phyloP scores from a whole-genome alignment of 208 protist species.

The Cochliopodium minus region DNA sequence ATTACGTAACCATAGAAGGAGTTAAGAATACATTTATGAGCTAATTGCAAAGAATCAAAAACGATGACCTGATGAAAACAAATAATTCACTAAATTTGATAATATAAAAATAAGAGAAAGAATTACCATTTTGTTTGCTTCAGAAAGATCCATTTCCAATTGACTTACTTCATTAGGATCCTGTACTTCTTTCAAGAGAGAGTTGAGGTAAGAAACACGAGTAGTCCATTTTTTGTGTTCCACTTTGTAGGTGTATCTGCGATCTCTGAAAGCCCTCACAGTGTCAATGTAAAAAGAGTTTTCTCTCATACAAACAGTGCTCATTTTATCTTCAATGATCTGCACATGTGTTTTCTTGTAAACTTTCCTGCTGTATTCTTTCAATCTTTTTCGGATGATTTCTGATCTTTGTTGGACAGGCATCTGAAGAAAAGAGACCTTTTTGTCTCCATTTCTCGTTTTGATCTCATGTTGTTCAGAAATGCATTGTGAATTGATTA shows the following conservation, averaged over 20 bases:
- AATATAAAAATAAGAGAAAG: no score
- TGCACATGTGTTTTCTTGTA: conserved; percentile 90
- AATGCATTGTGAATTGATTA: conserved; percentile 81
- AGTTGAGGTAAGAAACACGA: conserved; percentile 57
- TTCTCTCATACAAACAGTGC: conserved; percentile 96
- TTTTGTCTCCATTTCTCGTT: conserved; percentile 8
- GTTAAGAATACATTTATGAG: conserved; percentile 99
- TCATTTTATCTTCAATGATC: conserved; percentile 30
- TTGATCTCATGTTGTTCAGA: conserved; percentile 73
- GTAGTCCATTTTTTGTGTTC: conserved; percentile 81
- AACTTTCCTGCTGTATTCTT: conserved; percentile 80
- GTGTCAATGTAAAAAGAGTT: conserved; percentile 99
- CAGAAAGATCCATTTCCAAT: no score
- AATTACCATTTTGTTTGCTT: no score
- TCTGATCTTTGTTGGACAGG: neutral
- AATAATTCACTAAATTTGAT: no score
- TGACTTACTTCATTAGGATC: no score
- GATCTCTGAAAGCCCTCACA: conserved; percentile 92
- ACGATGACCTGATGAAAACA: conserved; percentile 89
- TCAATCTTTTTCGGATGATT: conserved; percentile 64
- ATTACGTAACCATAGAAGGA: conserved; percentile 99
- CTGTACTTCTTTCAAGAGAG: no score
- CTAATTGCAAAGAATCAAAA: conserved; percentile 98
- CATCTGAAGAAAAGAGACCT: neutral
- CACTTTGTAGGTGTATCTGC: conserved; percentile 96